Evolutionary conservation across 768 basidiomycete species (phyloP).

Genomic region (Cystobasidium ongulense): DNA sequence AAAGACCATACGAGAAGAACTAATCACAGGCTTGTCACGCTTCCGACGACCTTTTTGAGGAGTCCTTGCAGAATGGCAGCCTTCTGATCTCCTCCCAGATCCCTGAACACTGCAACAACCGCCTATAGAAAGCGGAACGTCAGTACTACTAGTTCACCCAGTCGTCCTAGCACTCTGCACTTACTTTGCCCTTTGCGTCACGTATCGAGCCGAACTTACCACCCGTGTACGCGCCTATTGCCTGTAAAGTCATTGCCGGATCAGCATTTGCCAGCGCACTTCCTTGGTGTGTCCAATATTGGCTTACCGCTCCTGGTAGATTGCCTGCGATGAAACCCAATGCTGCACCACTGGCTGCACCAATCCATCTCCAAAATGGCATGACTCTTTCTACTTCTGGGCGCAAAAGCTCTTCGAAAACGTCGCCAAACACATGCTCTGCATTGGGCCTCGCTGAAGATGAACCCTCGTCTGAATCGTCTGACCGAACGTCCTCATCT

Average conservation of each 20-base stretch:
- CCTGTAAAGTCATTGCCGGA: not conserved
- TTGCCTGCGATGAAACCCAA: conserved; percentile 35
- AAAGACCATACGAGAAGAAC: not conserved
- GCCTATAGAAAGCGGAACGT: not conserved
- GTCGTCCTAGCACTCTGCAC: not conserved
- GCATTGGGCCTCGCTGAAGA: not conserved
- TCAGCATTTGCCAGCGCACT: not conserved
- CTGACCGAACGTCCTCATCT: not conserved
- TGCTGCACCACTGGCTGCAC: conserved; percentile 21
- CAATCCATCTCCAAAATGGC: conserved; percentile 32
- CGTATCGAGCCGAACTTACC: conserved; percentile 30
- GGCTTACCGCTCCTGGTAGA: conserved; percentile 29
- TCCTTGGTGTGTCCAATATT: not conserved
- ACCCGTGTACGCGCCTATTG: conserved; percentile 31
- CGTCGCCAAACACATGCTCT: conserved; percentile 29
- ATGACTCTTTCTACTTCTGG: conserved; percentile 31
- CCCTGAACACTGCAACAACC: conserved; percentile 25
- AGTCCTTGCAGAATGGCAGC: conserved; percentile 20
- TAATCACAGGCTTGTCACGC: not conserved
- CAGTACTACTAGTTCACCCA: not conserved
- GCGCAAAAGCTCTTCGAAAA: conserved; percentile 30
- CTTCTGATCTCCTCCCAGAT: conserved; percentile 26
- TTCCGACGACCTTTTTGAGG: conserved; percentile 20
- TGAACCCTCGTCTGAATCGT: not conserved
- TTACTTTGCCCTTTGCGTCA: conserved; percentile 33